Conservation (phyloP, 305 asterid species). For the Andrographis paniculata region DNA sequence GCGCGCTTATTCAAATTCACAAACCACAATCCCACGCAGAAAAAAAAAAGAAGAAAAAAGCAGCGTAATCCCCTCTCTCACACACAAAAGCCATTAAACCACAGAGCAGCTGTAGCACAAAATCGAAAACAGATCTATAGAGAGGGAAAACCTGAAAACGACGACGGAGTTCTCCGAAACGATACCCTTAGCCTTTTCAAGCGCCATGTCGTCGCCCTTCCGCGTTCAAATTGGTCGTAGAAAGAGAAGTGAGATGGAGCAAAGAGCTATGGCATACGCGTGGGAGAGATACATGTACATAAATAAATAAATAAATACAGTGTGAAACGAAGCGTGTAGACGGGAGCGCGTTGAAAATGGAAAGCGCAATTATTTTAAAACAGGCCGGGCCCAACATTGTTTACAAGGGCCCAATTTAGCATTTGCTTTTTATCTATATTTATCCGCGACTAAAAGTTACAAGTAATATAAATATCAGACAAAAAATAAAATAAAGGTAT, state of each 20-base stretch:
- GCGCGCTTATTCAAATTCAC: background rate
- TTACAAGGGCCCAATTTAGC: too few relatives aligned
- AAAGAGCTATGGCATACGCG: background rate
- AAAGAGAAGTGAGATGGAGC: background rate
- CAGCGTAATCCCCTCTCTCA: background rate
- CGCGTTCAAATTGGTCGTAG: background rate
- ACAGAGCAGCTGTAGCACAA: background rate
- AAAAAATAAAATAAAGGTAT: too few relatives aligned
- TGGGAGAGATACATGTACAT: too few relatives aligned
- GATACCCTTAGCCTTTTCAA: slow-evolving; percentile 61
- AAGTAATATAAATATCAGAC: too few relatives aligned
- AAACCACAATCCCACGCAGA: background rate
- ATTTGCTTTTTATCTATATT: too few relatives aligned
- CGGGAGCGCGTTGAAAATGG: too few relatives aligned
- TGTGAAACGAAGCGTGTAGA: too few relatives aligned
- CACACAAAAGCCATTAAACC: background rate
- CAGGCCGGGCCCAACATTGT: too few relatives aligned
- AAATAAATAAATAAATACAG: too few relatives aligned
- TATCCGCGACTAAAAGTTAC: too few relatives aligned
- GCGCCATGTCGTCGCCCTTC: slow-evolving; percentile 37
- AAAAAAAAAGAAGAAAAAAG: background rate
- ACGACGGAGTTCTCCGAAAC: slow-evolving; percentile 52
- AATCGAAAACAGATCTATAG: background rate
- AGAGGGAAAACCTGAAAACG: slow-evolving; percentile 52
- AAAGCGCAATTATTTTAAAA: too few relatives aligned